phyloP scores from a whole-genome alignment of 306 rosid species.

The Casuarina glauca region DNA sequence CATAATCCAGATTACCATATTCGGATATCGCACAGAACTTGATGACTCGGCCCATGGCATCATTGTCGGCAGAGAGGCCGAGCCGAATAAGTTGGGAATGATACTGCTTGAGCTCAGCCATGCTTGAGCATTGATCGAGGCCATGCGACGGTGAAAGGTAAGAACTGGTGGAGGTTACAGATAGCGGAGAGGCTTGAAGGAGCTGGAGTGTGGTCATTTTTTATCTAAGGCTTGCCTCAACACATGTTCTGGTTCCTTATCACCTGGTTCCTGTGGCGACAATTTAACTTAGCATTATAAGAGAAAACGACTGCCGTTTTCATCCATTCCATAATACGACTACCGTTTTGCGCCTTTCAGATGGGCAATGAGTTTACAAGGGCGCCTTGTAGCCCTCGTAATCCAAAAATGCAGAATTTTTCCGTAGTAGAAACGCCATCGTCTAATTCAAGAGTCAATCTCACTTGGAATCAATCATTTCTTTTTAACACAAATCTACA shows the following conservation, averaged over 20 bases:
- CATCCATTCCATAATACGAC: not conserved
- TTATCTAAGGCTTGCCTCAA: not conserved
- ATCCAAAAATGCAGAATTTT: constrained; percentile 40
- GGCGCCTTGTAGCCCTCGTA: constrained; percentile 8
- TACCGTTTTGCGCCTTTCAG: not conserved
- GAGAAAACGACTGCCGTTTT: not conserved
- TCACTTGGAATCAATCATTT: constrained; percentile 4
- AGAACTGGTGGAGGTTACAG: not conserved
- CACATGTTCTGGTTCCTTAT: not conserved
- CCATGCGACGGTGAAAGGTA: constrained; percentile 16
- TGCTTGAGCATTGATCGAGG: constrained; percentile 38
- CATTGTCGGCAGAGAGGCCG: constrained; percentile 54
- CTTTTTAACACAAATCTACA: too few relatives aligned
- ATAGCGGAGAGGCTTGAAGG: constrained; percentile 28
- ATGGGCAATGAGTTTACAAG: too few relatives aligned
- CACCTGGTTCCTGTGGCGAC: not conserved
- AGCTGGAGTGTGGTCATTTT: constrained; percentile 19
- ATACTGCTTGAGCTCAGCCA: constrained; percentile 58
- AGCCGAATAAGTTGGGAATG: constrained; percentile 53
- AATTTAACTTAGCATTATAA: not conserved
- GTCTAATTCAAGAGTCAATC: not conserved
- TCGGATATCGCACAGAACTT: constrained; percentile 49
- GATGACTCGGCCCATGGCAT: constrained; percentile 54
- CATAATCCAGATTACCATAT: constrained; percentile 45
- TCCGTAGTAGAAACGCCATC: constrained; percentile 14